A percentile compares a stretch with the other conserved stretches of the same genome.
These are phyloP conservation scores for Paspalum vaginatum DNA, from an alignment of 176 grass and related monocot species.

Conservation along the genomic window DNA sequence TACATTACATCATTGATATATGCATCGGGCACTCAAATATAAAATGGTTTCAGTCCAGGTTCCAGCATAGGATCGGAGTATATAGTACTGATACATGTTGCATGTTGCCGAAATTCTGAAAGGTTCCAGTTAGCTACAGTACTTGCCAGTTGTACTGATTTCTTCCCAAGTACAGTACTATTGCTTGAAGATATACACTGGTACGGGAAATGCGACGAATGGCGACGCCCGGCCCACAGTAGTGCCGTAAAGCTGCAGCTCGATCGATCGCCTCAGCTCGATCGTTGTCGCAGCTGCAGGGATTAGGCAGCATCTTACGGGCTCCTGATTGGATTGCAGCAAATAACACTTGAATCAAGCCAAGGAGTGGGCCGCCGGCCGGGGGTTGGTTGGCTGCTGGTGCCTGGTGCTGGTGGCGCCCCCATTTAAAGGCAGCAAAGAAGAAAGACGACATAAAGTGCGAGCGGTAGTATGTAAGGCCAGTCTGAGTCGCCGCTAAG, in stretches of 20 bases:
- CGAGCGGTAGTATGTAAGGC: slow-evolving; percentile 15
- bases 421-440: slow-evolving; percentile 29
- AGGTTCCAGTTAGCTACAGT: too few species aligned
- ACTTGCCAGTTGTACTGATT: too few species aligned
- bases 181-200: too few species aligned
- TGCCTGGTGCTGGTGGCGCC: background rate
- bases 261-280: background rate
- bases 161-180: too few species aligned
- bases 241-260: slow-evolving; percentile 14
- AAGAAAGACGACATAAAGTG: slow-evolving; percentile 44
- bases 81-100: too few species aligned
- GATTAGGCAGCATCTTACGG: background rate
- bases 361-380: background rate
- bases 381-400: slow-evolving; percentile 21
- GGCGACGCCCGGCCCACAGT: background rate
- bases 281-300: slow-evolving; percentile 21
- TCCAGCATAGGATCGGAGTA: too few species aligned
- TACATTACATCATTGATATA: too few species aligned
- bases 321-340: slow-evolving; percentile 38
- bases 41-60: too few species aligned
- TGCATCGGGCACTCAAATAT: too few species aligned
- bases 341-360: slow-evolving; percentile 43
- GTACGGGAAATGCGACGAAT: too few species aligned
- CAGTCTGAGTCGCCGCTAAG: slow-evolving; percentile 25
- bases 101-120: too few species aligned